Evolutionary conservation across 257 asterid species (phyloP), one percentile per base, ranked within the genome.

Genomic region (Paraleonurus japonicus): DNA sequence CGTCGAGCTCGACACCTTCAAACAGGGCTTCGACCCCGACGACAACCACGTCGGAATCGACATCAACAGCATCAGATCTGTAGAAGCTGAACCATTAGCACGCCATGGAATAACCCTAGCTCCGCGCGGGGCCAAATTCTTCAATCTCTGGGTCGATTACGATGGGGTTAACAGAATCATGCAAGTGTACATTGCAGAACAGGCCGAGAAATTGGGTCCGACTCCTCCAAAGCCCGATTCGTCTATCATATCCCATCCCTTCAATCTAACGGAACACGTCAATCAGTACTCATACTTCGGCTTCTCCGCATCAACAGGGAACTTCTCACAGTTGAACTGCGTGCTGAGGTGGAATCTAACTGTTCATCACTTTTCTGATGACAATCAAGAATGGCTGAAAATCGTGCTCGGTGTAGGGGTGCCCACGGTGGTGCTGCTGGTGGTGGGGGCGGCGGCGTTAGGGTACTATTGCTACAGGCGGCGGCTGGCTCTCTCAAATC

Each of bases 241-340:
- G 1, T 79, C 95, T 0, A 51, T 89, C 0, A 30, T 71, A 23
- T 81, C 60, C 7, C 16, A 32, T 10, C 28, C 60, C 51, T 75
- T 91, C 71, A 76, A 85, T 65, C 82, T 91, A 22, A 78, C 65
- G 50, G 54, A 71, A 0, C 37, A 70, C 65, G 81, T 94, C 37
- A 70, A 79, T 50, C 90, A 84, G 81, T 9, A 79, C 8, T 94
- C 97, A 0, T 91, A 86, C 61, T 88, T 94, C 55, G 99, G 99
- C 1, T 94, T 94, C 75, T 59, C 96, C 15, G 99, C 84, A 3
- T 91, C 99, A 0, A 94, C 97, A 0, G 99, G 99, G 53, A 69
- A 58, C 12, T 4, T 32, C n/a, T 13, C 13, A 10, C 79, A 94
- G 73, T 64, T 91, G 48, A 94, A 94, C 87, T 86, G 97, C 17